Base-by-base conservation (phyloP, 1,284 basidiomycete species). In the Mycosarcoma mackinlayi region DNA sequence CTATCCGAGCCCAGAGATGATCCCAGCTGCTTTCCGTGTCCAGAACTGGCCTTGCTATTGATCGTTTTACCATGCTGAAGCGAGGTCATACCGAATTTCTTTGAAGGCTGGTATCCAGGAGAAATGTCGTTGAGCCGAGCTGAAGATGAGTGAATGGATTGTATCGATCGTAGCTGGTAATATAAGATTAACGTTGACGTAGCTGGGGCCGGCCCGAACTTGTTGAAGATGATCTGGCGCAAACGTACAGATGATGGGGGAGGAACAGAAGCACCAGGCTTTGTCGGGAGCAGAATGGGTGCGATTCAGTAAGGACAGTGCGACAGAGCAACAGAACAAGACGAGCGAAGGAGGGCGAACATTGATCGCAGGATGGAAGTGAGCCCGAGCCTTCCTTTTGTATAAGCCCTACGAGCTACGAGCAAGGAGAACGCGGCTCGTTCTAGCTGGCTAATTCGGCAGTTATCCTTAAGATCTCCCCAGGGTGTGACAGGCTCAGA, bases 191-290 rank as follows among this genome's bases (percentile, higher is more conserved):
- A 18, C 18, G 52, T 55, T 19, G 30, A 19, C 27, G 31, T 14
- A 34, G 40, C n/a, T 52, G 39, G 47, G 47, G 9, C 47, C 47
- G 35, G 47, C 47, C 47, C 47, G 18, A 49, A 39, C 25, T 39
- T 16, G 13, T 49, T 13, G 47, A 39, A 30, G 30, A 21, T 6
- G n/a, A 19, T 6, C 27, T 23, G 38, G 21, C 13, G 14, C 27
- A 40, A 42, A 18, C 27, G 46, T 41, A n/a, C 25, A 31, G 42
- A 25, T 6, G 39, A 14, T 7, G 30, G 23, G 11, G 18, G 31
- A 23, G 23, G 11, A 19, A 28, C 24, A 27, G 34, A 39, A 49
- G 47, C 47, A 30, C 47, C 47, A 39, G 47, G 47, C 47, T 14
- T 49, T 35, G 44, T 45, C 21, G 31, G 31, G 30, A n/a, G 41